Evolutionary conservation across 2,329 filamentous ascomycete species (phyloP), one percentile per base, ranked within the genome.

Genomic region (Exophiala viscosa): DNA sequence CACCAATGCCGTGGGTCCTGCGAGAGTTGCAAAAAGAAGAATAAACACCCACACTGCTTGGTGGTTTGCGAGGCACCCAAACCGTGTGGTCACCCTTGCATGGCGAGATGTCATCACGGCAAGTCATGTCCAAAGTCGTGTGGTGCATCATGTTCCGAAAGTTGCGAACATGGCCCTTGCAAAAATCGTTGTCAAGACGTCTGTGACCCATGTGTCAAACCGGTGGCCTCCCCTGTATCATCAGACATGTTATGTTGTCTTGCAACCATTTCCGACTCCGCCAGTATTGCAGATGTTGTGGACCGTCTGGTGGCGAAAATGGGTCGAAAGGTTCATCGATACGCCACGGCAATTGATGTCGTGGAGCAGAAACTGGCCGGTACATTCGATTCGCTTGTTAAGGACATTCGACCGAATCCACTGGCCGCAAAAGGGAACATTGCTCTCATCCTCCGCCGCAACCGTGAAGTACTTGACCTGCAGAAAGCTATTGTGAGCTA

Each of bases 361-460:
- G 39, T 39, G n/a, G 58, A 56, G 17, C 40, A 45, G 9, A 31
- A 46, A 11, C 51, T 67, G 10, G 44, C 46, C 10, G 46, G 48
- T 11, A 60, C 31, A 13, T 64, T 61, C 34, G 45, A 57, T 7
- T 9, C 23, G 2, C 62, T 64, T 49, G 38, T 53, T 28, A 31
- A 49, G 1, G 52, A 56, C 5, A 59, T 66, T 20, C 50, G 59
- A 32, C 59, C 63, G 5, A 64, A 59, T 48, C 65, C 65, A 3
- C 46, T 67, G 10, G 52, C 60, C 15, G 60, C 58, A 10, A 54
- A 51, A 41, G 45, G 33, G 14, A 67, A 67, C 42, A 51, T 53
- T 18, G 45, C 46, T 3, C 18, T 61, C 33, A 51, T 67, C n/a
- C 51, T 56, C 31, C 48, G 57, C 10, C 60, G 65, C 7, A 48